Evolutionary conservation across 139 green algal species (phyloP), one percentile per base, ranked within the genome.

Genomic region (Tetradesmus obliquus): DNA sequence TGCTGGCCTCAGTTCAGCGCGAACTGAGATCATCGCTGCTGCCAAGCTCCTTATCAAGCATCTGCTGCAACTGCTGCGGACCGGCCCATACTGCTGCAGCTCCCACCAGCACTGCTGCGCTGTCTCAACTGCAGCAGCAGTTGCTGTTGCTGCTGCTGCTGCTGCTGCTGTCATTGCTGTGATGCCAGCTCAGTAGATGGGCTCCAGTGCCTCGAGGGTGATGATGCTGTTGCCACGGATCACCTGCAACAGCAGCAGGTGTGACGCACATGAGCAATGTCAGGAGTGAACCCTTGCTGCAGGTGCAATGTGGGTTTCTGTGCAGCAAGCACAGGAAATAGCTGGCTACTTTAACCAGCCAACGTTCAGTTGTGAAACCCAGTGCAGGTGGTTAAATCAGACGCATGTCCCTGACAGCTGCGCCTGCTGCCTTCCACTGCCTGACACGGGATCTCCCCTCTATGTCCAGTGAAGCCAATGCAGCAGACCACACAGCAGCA

Each of bases 201-300:
- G 88, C 60, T 99, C 98, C 80, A 99, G 79, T 0, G 96, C 97
- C 88, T 99, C 98, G 19, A 99, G 98, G 3, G 97, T 98, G 57
- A 98, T 87, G 10, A 99, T 98, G 93, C 95, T 98, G 95, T 99
- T 99, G 10, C 98, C 98, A 17, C 98, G 94, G 17, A 99, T 97
- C 0, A 99, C 97, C 97, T 98, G 96, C 58, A 92, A 0, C 54
- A 88, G 32, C 72, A 82, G 32, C 51, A 89, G 22, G 9, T 69
- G 62, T 24, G 32, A 93, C 32, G 32, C 5, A 74, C 91, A 17
- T 85, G 10, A 74, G 32, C 32, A 45, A 45, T 45, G 32, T 45
- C 32, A 45, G 32, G 32, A 45, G 32, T 45, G 32, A 45, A 45
- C 32, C 32, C 32, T 45, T 45, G 32, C 32, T 45, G 32, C 32